These are phyloP conservation scores for Rhododendron henanense DNA, from an alignment of 148 eudicot genomes.

Conservation along the genomic window DNA sequence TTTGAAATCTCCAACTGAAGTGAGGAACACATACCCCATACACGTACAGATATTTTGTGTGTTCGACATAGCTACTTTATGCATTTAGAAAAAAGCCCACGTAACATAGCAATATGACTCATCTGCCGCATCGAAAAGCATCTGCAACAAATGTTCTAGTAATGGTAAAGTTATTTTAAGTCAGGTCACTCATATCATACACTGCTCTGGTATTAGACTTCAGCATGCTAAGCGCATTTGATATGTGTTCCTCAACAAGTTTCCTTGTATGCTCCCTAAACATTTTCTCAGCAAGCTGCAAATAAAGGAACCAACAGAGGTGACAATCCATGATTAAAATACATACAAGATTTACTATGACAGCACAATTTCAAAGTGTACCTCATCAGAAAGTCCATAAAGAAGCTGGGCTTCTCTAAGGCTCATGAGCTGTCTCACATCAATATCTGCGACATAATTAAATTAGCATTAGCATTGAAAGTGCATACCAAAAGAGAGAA, in stretches of 20 bases:
- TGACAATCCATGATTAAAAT: conserved; percentile 5
- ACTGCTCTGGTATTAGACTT: conserved; percentile 67
- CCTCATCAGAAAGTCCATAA: conserved; percentile 88
- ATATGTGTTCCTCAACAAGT: conserved; percentile 71
- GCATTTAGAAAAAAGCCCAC: neutral
- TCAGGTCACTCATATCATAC: conserved; percentile 35
- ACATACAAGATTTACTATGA: neutral
- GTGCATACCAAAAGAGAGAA: neutral
- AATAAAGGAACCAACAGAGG: conserved; percentile 10
- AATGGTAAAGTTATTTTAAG: neutral
- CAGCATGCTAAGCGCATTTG: conserved; percentile 50
- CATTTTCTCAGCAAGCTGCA: conserved; percentile 83
- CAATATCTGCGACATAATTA: conserved; percentile 41
- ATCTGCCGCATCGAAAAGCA: neutral
- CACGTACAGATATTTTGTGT: neutral
- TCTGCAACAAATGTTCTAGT: neutral
- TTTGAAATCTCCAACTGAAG: neutral
- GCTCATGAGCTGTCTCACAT: conserved; percentile 53
- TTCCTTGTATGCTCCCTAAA: conserved; percentile 73
- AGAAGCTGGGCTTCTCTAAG: conserved; percentile 73
- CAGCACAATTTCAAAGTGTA: conserved; percentile 15
- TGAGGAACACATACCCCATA: neutral
- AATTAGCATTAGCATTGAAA: conserved; percentile 7
- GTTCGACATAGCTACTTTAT: neutral
- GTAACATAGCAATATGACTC: neutral